Evolutionary conservation across 192 early-diverging fungal genomes (phyloP).

Genomic region (Gryganskiella cystojenkinii): DNA sequence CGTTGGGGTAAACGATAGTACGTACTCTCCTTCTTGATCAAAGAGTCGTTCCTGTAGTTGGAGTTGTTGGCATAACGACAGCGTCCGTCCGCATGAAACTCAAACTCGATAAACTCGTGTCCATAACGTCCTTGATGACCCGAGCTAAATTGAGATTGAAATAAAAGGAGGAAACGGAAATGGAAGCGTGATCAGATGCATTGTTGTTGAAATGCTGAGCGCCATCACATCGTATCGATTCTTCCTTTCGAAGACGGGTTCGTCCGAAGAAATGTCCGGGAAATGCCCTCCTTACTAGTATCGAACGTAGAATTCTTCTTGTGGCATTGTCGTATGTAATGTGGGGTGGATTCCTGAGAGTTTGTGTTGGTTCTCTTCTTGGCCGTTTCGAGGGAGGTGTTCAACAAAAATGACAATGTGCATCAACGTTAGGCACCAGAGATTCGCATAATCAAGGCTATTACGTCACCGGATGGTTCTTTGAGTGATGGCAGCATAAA

Average conservation of each 20-base stretch:
- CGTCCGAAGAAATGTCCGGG: background rate
- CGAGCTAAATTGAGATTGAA: constrained; percentile 59
- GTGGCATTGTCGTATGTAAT: constrained; percentile 30
- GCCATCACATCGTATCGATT: background rate
- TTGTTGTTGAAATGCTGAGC: too few species aligned
- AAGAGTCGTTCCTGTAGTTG: constrained; percentile 96
- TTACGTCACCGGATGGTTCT: too few species aligned
- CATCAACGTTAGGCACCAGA: too few species aligned
- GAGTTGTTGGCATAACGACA: constrained; percentile 98
- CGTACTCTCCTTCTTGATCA: constrained; percentile 93
- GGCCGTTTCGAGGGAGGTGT: too few species aligned
- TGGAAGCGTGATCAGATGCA: background rate
- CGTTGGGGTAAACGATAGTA: background rate
- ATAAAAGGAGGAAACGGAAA: background rate
- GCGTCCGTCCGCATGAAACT: constrained; percentile 86
- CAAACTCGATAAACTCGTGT: constrained; percentile 99
- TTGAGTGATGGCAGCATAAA: too few species aligned
- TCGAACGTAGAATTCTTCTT: constrained; percentile 55
- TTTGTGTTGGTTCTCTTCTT: too few species aligned
- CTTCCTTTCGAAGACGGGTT: background rate
- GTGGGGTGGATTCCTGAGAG: background rate
- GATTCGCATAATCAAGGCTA: too few species aligned
- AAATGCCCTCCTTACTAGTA: constrained; percentile 38
- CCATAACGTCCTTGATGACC: constrained; percentile 96
- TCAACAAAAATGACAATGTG: too few species aligned